These are phyloP conservation scores for Salix purpurea DNA, from an alignment of 345 rosid species.

Conservation along the genomic window DNA sequence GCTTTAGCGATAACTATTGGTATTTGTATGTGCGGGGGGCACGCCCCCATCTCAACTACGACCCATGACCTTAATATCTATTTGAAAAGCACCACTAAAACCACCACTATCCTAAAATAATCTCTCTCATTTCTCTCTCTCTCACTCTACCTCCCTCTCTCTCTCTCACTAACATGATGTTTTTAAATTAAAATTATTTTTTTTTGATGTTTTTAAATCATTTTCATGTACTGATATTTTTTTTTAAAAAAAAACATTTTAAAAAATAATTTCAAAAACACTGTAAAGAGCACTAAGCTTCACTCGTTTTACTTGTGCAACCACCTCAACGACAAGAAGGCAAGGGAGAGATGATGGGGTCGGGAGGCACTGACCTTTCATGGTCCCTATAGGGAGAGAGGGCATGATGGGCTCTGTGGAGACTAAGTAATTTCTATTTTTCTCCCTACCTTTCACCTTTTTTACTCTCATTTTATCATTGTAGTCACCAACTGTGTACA, in stretches of 20 bases:
- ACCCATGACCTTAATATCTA: conserved; percentile 64
- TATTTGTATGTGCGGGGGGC: conserved; percentile 28
- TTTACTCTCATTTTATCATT: conserved; percentile 3
- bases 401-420: conserved; percentile 17
- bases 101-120: conserved; percentile 27
- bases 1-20: conserved; percentile 11
- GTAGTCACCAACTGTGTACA: conserved; percentile 6
- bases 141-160: neutral
- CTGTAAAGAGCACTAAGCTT: neutral
- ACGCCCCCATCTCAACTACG: conserved; percentile 52
- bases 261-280: too few relatives aligned
- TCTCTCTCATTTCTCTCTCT: conserved; percentile 1
- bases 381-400: conserved; percentile 12
- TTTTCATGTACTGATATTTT: too few relatives aligned
- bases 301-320: conserved; percentile 47
- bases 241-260: too few relatives aligned
- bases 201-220: too few relatives aligned
- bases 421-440: neutral
- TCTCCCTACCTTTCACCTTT: neutral
- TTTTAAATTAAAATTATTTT: too few relatives aligned
- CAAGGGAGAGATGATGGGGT: conserved; percentile 44
- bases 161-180: neutral
- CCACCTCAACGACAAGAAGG: conserved; percentile 44
- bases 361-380: conserved; percentile 56
- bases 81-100: conserved; percentile 44